Percentiles rank a stretch among this genome's conserved stretches.
Evolutionary conservation across 768 basidiomycete genomes (phyloP).

Genomic region (Boletus sp.): DNA sequence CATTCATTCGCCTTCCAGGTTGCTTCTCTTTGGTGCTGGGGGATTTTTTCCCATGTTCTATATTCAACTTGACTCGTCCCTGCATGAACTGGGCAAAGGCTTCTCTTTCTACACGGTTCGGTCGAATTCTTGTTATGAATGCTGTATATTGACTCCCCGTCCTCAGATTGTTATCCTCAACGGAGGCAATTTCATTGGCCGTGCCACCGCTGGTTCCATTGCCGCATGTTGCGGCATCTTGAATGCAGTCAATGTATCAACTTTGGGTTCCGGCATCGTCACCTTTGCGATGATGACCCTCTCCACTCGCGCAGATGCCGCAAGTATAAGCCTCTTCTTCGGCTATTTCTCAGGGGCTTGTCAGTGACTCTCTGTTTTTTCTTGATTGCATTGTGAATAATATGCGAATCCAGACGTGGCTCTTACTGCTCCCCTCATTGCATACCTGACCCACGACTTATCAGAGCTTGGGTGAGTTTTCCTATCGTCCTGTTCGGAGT

Average conservation of each 20-base stretch:
- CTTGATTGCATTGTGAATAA: not conserved
- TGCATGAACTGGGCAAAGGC: conserved; percentile 40
- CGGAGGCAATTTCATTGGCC: conserved; percentile 35
- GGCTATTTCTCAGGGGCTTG: conserved; percentile 50
- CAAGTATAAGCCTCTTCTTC: conserved; percentile 40
- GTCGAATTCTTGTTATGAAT: not conserved
- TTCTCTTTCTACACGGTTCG: conserved; percentile 57
- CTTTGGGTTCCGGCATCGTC: conserved; percentile 34
- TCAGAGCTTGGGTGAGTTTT: conserved; percentile 45
- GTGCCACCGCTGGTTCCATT: conserved; percentile 35
- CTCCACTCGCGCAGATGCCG: conserved; percentile 34
- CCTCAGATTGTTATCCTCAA: conserved; percentile 38
- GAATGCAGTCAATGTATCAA: conserved; percentile 39
- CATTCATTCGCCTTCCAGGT: conserved; percentile 5
- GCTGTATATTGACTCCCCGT: not conserved
- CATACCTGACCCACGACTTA: conserved; percentile 39
- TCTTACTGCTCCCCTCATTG: conserved; percentile 41
- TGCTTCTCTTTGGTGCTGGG: conserved; percentile 22
- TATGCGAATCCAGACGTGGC: conserved; percentile 32
- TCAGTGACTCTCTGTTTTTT: conserved; percentile 20
- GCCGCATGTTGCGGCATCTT: conserved; percentile 41
- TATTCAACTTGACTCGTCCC: conserved; percentile 52
- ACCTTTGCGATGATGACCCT: conserved; percentile 44
- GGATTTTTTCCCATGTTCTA: conserved; percentile 38
- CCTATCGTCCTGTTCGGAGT: conserved; percentile 4